Percentiles rank a stretch among this genome's conserved stretches.
These are phyloP conservation scores for Emydomyces testavorans DNA, from an alignment of 2,329 filamentous ascomycete species.

Conservation along the genomic window DNA sequence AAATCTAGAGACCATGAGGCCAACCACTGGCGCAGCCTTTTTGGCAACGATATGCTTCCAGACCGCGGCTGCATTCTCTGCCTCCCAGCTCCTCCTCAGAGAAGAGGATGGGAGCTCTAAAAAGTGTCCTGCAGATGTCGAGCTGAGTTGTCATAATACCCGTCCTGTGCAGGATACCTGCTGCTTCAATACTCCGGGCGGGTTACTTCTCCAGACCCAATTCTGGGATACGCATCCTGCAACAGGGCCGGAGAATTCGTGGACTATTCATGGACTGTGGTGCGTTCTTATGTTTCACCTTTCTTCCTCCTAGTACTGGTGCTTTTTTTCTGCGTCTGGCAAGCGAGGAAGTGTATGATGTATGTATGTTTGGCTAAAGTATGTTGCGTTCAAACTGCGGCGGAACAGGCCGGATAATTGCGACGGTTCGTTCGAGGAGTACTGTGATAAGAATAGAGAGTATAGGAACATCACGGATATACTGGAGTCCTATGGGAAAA, in stretches of 20 bases:
- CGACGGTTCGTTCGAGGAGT: conserved; percentile 46
- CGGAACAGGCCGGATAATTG: conserved; percentile 41
- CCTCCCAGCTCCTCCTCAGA: conserved; percentile 1
- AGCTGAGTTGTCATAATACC: conserved; percentile 47
- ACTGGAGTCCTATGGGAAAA: conserved; percentile 39
- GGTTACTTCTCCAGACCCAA: conserved; percentile 47
- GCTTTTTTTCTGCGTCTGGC: not conserved
- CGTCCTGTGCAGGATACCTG: conserved; percentile 41
- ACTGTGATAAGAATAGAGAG: conserved; percentile 44
- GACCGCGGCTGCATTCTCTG: not conserved
- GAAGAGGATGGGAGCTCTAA: conserved; percentile 15
- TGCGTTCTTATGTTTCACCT: conserved; percentile 20
- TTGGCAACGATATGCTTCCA: not conserved
- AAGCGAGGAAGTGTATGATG: not conserved
- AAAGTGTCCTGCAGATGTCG: conserved; percentile 27
- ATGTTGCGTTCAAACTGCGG: not conserved
- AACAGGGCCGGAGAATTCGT: conserved; percentile 44
- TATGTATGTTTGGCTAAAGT: not conserved
- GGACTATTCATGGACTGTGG: conserved; percentile 50
- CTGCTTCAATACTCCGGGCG: conserved; percentile 50
- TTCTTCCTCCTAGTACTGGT: not conserved
- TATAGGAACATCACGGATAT: conserved; percentile 49
- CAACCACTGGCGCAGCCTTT: not conserved
- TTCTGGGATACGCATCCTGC: conserved; percentile 49
- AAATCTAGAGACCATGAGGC: not conserved